phyloP scores from a whole-genome alignment of 371 early-diverging fungal species.

The Mucor sp. region DNA sequence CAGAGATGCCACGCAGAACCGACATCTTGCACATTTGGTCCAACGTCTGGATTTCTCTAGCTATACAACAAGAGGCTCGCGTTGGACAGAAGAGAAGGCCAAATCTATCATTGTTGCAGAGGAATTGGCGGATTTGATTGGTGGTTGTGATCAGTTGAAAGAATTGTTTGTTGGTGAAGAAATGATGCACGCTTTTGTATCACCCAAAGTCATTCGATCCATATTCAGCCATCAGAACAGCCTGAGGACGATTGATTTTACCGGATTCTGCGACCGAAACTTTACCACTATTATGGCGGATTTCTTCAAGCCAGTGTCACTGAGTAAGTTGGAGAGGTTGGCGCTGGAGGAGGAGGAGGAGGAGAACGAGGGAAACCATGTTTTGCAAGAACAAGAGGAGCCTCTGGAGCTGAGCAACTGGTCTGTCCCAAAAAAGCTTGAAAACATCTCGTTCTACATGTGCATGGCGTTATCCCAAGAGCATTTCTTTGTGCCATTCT shows the following conservation, averaged over 20 bases:
- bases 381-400: not conserved
- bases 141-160: conserved; percentile 27
- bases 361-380: not conserved
- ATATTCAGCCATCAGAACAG: conserved; percentile 29
- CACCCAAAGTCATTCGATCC: conserved; percentile 26
- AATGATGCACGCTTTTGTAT: conserved; percentile 37
- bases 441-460: conserved; percentile 38
- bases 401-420: not conserved
- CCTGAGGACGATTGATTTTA: conserved; percentile 30
- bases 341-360: not conserved
- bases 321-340: conserved; percentile 4
- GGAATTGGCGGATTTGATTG: conserved; percentile 25
- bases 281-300: conserved; percentile 28
- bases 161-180: conserved; percentile 40
- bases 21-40: conserved; percentile 3
- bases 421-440: conserved; percentile 24
- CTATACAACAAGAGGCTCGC: conserved; percentile 40
- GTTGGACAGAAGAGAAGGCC: conserved; percentile 38
- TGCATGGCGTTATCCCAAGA: conserved; percentile 37
- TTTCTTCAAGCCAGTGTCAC: conserved; percentile 15
- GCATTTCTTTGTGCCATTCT: conserved; percentile 40
- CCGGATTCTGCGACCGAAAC: conserved; percentile 34
- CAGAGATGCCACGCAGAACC: not conserved
- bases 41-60: conserved; percentile 37
- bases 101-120: conserved; percentile 29